A percentile compares a stretch with the other conserved stretches of the same genome.
Evolutionary conservation across 2,329 filamentous ascomycete genomes (phyloP).

Genomic region (Trichoderma pleuroti): DNA sequence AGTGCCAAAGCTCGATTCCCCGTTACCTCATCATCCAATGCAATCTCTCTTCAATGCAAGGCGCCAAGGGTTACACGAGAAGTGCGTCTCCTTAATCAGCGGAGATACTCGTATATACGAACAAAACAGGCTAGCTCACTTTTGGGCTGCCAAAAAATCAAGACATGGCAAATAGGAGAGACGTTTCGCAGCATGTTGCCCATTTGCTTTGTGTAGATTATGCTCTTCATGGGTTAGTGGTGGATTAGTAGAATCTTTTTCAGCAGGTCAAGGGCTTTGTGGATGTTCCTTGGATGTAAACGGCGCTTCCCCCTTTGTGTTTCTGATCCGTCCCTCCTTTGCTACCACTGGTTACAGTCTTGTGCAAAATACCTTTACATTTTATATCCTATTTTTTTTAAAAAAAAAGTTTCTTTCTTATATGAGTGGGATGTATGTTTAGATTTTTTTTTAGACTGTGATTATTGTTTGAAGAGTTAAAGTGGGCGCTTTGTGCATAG

Average conservation of each 20-base stretch:
- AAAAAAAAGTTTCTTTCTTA: background rate
- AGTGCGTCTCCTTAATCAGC: background rate
- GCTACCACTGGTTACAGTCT: background rate
- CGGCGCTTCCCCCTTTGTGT: background rate
- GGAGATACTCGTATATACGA: background rate
- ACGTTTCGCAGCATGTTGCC: background rate
- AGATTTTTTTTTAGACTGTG: background rate
- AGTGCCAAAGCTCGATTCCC: background rate
- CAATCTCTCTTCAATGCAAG: constrained; percentile 1
- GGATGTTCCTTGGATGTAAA: background rate
- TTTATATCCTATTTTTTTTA: background rate
- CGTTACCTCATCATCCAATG: background rate
- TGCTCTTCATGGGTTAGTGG: background rate
- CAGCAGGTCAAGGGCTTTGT: background rate
- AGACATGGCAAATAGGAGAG: background rate
- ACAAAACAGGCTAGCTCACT: background rate
- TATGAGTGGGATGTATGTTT: background rate
- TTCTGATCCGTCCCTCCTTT: background rate
- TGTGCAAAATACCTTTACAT: background rate
- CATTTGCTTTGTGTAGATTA: background rate
- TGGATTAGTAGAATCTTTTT: background rate
- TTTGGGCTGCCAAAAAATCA: background rate
- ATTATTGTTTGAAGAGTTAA: background rate
- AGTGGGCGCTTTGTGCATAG: background rate
- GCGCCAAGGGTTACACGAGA: constrained; percentile 1